These are phyloP conservation scores for Iodosphaeria phyllophila DNA, from an alignment of 2,329 filamentous ascomycete genomes.

Conservation along the genomic window DNA sequence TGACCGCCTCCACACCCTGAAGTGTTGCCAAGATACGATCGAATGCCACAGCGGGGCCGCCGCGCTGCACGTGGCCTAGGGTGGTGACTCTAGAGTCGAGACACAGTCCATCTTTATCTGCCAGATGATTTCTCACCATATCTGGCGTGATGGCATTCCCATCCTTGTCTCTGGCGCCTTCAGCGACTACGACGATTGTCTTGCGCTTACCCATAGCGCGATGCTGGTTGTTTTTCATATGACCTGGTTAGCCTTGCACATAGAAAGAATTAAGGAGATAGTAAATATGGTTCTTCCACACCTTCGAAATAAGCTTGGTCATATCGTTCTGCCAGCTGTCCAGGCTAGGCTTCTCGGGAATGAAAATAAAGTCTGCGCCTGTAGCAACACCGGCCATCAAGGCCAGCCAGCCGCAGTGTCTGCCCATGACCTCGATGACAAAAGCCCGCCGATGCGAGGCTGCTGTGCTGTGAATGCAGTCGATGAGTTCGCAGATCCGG, in stretches of 20 bases:
- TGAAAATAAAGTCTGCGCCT: constrained; percentile 91
- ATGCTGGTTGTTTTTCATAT: constrained; percentile 44
- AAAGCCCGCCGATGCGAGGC: constrained; percentile 90
- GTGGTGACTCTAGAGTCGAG: constrained; percentile 91
- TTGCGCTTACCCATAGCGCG: constrained; percentile 80
- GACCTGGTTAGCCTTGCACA: constrained; percentile 3
- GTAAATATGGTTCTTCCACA: constrained; percentile 32
- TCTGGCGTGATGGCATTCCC: constrained; percentile 67
- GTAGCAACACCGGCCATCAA: constrained; percentile 92
- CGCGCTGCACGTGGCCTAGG: constrained; percentile 91
- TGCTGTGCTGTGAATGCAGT: constrained; percentile 91
- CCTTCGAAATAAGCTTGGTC: constrained; percentile 64
- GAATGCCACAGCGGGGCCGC: constrained; percentile 80
- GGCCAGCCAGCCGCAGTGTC: constrained; percentile 94
- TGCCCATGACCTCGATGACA: constrained; percentile 95
- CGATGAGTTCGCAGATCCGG: constrained; percentile 87
- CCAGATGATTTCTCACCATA: constrained; percentile 78
- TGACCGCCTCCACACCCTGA: constrained; percentile 87
- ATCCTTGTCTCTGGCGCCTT: constrained; percentile 74
- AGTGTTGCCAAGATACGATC: constrained; percentile 85
- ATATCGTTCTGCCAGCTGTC: constrained; percentile 83
- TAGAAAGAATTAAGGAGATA: not conserved
- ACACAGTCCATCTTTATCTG: constrained; percentile 53
- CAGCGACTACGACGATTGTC: constrained; percentile 94
- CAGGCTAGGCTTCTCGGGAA: constrained; percentile 78